Percentiles rank a stretch among this genome's conserved stretches.
Conservation (phyloP, 2,329 filamentous ascomycete species). For the Rhynchosporium secalis region DNA sequence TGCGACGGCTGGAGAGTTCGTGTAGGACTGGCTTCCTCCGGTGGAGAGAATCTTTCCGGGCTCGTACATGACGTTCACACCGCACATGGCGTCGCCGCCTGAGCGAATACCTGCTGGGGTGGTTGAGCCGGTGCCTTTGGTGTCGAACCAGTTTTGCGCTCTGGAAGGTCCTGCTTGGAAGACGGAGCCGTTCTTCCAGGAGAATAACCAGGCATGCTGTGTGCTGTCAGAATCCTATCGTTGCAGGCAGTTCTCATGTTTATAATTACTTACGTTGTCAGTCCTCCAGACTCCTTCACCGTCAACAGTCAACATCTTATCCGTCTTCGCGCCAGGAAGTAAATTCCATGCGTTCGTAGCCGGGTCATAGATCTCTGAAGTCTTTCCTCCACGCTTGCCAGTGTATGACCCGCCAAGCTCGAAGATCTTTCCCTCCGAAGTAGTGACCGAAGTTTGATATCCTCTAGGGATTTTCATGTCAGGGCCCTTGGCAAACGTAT, state of each 20-base stretch:
- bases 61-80: slow-evolving; percentile 58
- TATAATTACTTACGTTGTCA: slow-evolving; percentile 7
- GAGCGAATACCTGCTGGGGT: slow-evolving; percentile 46
- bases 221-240: slow-evolving; percentile 47
- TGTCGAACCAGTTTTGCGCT: slow-evolving; percentile 58
- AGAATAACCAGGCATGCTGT: slow-evolving; percentile 51
- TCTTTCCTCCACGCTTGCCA: slow-evolving; percentile 10
- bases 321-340: slow-evolving; percentile 46
- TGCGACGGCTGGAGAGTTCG: slow-evolving; percentile 44
- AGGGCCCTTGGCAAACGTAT: slow-evolving; percentile 1
- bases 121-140: slow-evolving; percentile 45
- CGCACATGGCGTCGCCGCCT: slow-evolving; percentile 55
- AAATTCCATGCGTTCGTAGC: slow-evolving; percentile 48
- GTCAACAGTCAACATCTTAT: slow-evolving; percentile 49
- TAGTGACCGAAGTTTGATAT: slow-evolving; percentile 15
- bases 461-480: slow-evolving; percentile 18
- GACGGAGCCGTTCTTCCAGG: slow-evolving; percentile 32
- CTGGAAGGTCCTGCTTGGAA: slow-evolving; percentile 38
- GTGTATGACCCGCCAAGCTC: slow-evolving; percentile 16
- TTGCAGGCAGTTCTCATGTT: slow-evolving; percentile 37
- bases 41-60: slow-evolving; percentile 57
- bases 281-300: slow-evolving; percentile 4
- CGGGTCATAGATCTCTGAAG: slow-evolving; percentile 50
- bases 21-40: slow-evolving; percentile 51
- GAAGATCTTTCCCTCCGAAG: slow-evolving; percentile 19